Base-by-base conservation (phyloP, 1,284 basidiomycete species). In the Porodaedalea pini region DNA sequence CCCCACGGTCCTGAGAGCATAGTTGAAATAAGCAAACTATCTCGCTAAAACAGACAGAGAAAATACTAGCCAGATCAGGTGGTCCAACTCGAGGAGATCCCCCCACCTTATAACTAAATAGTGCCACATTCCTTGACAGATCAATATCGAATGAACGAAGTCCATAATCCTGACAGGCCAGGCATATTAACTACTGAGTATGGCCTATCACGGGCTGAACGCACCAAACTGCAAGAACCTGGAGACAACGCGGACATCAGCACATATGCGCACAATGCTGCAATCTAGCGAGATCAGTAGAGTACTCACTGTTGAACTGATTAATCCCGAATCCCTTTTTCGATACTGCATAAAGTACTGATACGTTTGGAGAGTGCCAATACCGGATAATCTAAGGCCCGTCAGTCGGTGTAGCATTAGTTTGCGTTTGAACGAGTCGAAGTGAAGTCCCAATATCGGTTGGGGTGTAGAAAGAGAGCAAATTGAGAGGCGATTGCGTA, bases 81-180 rank as follows among this genome's bases (percentile, higher is more conserved):
- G 54, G 29, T 60, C 54, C 17, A 60, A 29, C 13, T 53, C 54
- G 8, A 29, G 21, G 1, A 52, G 10, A 43, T 56, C 40, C 2
- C 54, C 58, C 58, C 58, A 60, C 6, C 25, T 47, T 4, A 60
- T 27, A n/a, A 60, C 50, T 15, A 60, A 43, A 40, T 60, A 60
- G 29, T 49, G 47, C 58, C 58, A 60, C 13, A 56, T 41, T 13
- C 49, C 54, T 25, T 60, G 49, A 37, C 58, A 56, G 31, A 60
- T 56, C 32, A 56, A 53, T 39, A 60, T 41, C 15, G 58, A 44
- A 41, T 60, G 58, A 23, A 60, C 36, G 37, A 60, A 37, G 29
- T 60, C 58, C 25, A 60, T 19, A 29, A 53, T 56, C 58, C 58
- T 60, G 40, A 6, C 2, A 21, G n/a, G n/a, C n/a, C n/a, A n/a